Conservation (phyloP, 768 basidiomycete species). For the Russula emetica region DNA sequence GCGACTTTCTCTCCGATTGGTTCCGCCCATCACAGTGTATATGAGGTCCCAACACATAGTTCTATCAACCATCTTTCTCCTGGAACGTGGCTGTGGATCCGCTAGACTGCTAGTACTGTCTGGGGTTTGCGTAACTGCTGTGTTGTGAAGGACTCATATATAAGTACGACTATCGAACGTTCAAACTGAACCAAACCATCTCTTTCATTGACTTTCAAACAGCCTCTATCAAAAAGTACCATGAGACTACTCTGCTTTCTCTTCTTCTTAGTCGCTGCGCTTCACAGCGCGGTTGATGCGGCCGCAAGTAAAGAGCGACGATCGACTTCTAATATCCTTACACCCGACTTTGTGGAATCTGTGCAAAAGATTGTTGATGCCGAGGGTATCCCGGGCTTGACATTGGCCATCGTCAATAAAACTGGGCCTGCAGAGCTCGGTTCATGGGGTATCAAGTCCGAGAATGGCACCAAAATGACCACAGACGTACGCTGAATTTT, state of each 20-base stretch:
- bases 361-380: neutral
- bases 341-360: constrained; percentile 2
- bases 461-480: constrained; percentile 21
- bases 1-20: neutral
- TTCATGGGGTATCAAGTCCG: constrained; percentile 18
- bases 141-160: neutral
- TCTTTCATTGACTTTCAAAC: too few relatives aligned
- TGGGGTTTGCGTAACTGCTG: neutral
- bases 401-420: constrained; percentile 11
- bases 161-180: neutral
- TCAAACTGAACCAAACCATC: neutral
- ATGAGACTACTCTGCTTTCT: neutral
- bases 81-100: neutral
- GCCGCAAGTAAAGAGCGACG: neutral
- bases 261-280: neutral
- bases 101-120: neutral
- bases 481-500: constrained; percentile 14
- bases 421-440: constrained; percentile 11
- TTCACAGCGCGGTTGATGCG: neutral
- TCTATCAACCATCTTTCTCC: neutral
- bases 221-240: neutral
- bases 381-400: constrained; percentile 13
- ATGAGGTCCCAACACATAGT: neutral
- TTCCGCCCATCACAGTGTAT: neutral
- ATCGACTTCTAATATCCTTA: constrained; percentile 1